Evolutionary conservation across 1,284 basidiomycete species (phyloP).

Genomic region (Thecaphora thlaspeos): DNA sequence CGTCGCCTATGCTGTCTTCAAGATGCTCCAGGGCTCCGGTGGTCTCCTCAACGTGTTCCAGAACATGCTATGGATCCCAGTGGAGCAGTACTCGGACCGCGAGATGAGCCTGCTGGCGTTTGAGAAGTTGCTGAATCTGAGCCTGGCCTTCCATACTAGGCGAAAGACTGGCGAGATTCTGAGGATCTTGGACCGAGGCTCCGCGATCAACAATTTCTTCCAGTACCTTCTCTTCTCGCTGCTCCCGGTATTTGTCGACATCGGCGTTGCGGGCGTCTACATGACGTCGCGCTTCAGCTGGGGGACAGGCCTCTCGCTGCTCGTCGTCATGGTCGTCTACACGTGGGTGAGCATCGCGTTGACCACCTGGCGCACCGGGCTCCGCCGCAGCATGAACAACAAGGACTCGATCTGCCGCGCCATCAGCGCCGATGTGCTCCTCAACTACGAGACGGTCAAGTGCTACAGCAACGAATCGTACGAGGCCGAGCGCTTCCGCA

Average conservation of each 20-base stretch:
- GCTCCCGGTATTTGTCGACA: conserved; percentile 76
- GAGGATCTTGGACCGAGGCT: conserved; percentile 68
- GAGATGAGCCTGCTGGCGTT: conserved; percentile 57
- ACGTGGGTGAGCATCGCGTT: conserved; percentile 67
- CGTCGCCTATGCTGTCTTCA: conserved; percentile 55
- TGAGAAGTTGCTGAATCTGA: conserved; percentile 62
- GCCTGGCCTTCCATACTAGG: conserved; percentile 78
- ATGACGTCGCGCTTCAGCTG: conserved; percentile 68
- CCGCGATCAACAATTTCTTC: conserved; percentile 62
- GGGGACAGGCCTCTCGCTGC: conserved; percentile 71
- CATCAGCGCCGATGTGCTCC: conserved; percentile 50
- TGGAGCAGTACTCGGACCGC: conserved; percentile 74
- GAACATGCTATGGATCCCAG: conserved; percentile 66
- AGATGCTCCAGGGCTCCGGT: conserved; percentile 60
- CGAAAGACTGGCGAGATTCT: conserved; percentile 70
- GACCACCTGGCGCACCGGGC: conserved; percentile 74
- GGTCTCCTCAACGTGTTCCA: conserved; percentile 52
- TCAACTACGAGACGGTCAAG: conserved; percentile 62
- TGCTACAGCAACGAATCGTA: conserved; percentile 80
- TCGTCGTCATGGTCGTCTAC: conserved; percentile 74
- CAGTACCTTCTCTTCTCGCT: conserved; percentile 71
- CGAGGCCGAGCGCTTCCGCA: conserved; percentile 71
- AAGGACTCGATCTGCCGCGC: conserved; percentile 47
- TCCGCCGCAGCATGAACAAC: conserved; percentile 59
- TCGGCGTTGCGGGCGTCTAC: conserved; percentile 63